Evolutionary conservation across 331 rosid genomes (phyloP).

Genomic region (Spiraea crenata): DNA sequence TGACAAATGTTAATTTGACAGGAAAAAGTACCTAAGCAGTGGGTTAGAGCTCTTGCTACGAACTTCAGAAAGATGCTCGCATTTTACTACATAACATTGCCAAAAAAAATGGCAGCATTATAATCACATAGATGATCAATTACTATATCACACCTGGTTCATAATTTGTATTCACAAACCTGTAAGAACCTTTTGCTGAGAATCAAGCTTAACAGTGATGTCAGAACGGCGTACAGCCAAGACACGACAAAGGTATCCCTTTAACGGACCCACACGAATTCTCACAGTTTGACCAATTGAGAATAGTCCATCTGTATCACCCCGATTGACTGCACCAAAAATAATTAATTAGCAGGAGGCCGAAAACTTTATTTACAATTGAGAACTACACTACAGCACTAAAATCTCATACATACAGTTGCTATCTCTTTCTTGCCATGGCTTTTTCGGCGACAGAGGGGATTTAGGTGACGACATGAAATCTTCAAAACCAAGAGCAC

Average conservation of each 20-base stretch:
- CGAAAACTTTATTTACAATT: constrained; percentile 22
- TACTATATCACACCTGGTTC: constrained; percentile 1
- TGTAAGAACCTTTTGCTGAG: constrained; percentile 95
- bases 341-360: constrained; percentile 19
- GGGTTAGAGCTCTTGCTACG: constrained; percentile 53
- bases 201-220: constrained; percentile 95
- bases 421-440: constrained; percentile 65
- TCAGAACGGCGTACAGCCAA: constrained; percentile 79
- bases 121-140: constrained; percentile 10
- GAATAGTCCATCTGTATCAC: constrained; percentile 57
- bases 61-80: constrained; percentile 93
- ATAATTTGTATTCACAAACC: constrained; percentile 46
- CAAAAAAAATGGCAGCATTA: background rate
- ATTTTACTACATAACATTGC: constrained; percentile 56
- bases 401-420: constrained; percentile 39
- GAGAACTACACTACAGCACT: constrained; percentile 16
- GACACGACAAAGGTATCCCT: constrained; percentile 96
- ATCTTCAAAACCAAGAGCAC: constrained; percentile 56
- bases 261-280: constrained; percentile 92
- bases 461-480: constrained; percentile 79
- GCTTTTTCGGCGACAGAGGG: constrained; percentile 76
- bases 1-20: constrained; percentile 2
- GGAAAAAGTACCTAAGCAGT: constrained; percentile 51
- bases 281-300: constrained; percentile 94
- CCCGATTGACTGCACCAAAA: constrained; percentile 65